Evolutionary conservation across 371 early-diverging fungal species (phyloP), one percentile per base, ranked within the genome.

Genomic region (Sporodiniella umbellata): DNA sequence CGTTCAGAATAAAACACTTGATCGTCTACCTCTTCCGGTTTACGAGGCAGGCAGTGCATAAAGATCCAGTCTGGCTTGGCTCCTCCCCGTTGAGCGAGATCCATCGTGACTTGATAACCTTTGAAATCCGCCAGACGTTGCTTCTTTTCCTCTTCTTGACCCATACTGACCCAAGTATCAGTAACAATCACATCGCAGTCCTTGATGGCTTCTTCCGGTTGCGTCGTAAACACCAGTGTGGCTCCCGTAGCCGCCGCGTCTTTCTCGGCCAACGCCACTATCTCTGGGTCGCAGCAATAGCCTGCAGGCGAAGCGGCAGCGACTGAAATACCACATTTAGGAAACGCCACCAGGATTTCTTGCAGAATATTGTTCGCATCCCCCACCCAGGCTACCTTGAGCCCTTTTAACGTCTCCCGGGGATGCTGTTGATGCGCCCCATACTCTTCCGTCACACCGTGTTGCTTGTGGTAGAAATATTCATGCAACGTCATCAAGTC

Each of bases 141-240:
- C 7, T 75, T 85, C 83, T 93, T 92, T 64, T 96, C 96, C 11
- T 70, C 74, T 72, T 96, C 97, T 68, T 94, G 93, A 25, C 98
- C 98, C 98, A 98, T 98, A 58, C 90, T 90, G 42, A 96, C 80
- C 96, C 96, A 98, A 4, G 96, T 96, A 63, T 98, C 98, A 4
- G 98, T 98, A 8, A 96, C 84, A 50, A 98, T 87, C 25, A 94
- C 76, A 67, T 98, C 87, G 8, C 92, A 90, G 38, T 78, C 85
- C 14, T 76, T 74, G 38, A 94, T 66, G 1, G 98, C 98, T 23
- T 82, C 84, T 31, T 70, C 54, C 1, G 98, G 95, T 17, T 83
- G 75, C 8, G 74, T 67, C 17, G 82, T 84, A 51, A 87, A 81
- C 1, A 54, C 43, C n/a, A 96, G 63, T 24, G 67, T 56, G 11